A percentile compares a stretch with the other conserved stretches of the same genome.
These are phyloP conservation scores for Hypericum perforatum DNA, from an alignment of 345 rosid genomes.

Conservation along the genomic window DNA sequence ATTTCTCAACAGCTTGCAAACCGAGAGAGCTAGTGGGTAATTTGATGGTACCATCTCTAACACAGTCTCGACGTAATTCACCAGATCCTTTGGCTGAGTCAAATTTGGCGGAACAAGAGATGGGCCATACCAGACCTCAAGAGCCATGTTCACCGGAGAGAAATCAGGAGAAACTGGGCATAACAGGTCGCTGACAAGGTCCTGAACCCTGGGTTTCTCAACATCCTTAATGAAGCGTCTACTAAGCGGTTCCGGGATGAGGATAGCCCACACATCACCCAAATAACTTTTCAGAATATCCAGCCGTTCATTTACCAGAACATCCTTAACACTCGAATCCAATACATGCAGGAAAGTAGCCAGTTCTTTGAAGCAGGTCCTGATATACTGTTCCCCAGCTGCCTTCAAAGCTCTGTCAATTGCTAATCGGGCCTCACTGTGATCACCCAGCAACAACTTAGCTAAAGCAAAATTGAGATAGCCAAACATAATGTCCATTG, in stretches of 20 bases:
- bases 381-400: constrained; percentile 33
- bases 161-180: constrained; percentile 47
- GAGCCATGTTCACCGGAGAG: constrained; percentile 48
- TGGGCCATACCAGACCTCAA: constrained; percentile 71
- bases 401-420: constrained; percentile 50
- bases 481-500: constrained; percentile 56
- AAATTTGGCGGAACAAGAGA: constrained; percentile 52
- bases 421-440: constrained; percentile 36
- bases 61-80: constrained; percentile 71
- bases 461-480: constrained; percentile 66
- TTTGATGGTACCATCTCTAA: constrained; percentile 56
- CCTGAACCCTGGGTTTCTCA: constrained; percentile 48
- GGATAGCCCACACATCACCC: constrained; percentile 37
- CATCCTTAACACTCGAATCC: constrained; percentile 24
- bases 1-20: constrained; percentile 38
- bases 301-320: constrained; percentile 31
- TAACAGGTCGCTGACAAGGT: constrained; percentile 44
- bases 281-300: constrained; percentile 43
- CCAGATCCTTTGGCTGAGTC: constrained; percentile 46
- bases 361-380: constrained; percentile 65
- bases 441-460: constrained; percentile 46
- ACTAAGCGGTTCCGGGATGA: constrained; percentile 44
- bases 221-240: constrained; percentile 49
- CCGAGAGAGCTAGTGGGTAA: constrained; percentile 56
- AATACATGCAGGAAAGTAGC: constrained; percentile 38